A percentile compares a stretch with the other conserved stretches of the same genome.
Conservation (phyloP, 2,329 filamentous ascomycete genomes). For the Calcarisporium arbuscula region DNA sequence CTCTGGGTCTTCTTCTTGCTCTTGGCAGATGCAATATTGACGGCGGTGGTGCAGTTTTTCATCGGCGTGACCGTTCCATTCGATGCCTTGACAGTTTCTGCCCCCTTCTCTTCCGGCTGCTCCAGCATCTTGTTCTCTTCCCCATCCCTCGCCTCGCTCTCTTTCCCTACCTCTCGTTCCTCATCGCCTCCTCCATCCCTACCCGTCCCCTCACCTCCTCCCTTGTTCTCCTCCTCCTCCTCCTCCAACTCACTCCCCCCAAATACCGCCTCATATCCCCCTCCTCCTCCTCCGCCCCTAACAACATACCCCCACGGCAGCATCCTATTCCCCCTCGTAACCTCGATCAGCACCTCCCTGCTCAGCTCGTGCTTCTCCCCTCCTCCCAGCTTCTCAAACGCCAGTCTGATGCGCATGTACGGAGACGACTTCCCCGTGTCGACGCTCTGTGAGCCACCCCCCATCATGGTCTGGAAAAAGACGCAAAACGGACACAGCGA, state of each 20-base stretch:
- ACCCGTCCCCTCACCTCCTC: not conserved
- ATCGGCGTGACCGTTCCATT: too few relatives aligned
- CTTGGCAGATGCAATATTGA: too few relatives aligned
- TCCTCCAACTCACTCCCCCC: slow-evolving; percentile 7
- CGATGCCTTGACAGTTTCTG: not conserved
- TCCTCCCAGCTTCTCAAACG: slow-evolving; percentile 30
- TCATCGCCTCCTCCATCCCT: not conserved
- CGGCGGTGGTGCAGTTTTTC: too few relatives aligned
- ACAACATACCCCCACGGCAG: slow-evolving; percentile 32
- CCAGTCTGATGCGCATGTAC: slow-evolving; percentile 30
- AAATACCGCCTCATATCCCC: slow-evolving; percentile 16
- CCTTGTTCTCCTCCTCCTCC: not conserved
- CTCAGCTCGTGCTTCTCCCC: slow-evolving; percentile 30
- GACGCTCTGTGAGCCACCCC: slow-evolving; percentile 4
- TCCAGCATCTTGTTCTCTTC: not conserved
- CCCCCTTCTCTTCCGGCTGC: slow-evolving; percentile 2
- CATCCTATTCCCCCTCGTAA: slow-evolving; percentile 27
- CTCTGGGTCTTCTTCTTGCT: too few relatives aligned
- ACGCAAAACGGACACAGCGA: slow-evolving; percentile 28
- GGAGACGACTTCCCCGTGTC: slow-evolving; percentile 26
- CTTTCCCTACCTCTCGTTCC: not conserved
- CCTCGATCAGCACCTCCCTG: slow-evolving; percentile 27
- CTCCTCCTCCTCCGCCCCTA: slow-evolving; percentile 19
- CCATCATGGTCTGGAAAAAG: slow-evolving; percentile 29
- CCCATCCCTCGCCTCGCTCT: not conserved